These are phyloP conservation scores for Podospora pseudopauciseta DNA, from an alignment of 495 filamentous ascomycete species.

Conservation along the genomic window DNA sequence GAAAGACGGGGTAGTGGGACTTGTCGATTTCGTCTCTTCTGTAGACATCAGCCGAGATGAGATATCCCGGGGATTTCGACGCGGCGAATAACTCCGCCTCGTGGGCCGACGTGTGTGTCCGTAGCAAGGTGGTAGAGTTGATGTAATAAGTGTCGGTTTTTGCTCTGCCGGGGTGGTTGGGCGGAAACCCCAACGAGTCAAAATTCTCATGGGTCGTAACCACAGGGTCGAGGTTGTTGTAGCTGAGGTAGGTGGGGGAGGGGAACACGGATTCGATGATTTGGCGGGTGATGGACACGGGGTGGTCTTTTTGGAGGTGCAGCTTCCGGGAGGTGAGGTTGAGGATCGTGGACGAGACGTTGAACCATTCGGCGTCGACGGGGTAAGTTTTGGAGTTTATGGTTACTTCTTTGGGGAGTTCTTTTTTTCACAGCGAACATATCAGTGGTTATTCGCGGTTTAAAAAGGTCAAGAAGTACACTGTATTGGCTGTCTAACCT, in stretches of 20 bases:
- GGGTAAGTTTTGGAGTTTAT: constrained; percentile 62
- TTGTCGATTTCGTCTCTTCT: constrained; percentile 91
- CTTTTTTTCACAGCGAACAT: not conserved
- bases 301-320: constrained; percentile 84
- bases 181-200: constrained; percentile 88
- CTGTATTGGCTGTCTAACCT: not conserved
- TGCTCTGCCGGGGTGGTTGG: constrained; percentile 84
- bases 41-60: constrained; percentile 95
- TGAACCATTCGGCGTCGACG: constrained; percentile 77
- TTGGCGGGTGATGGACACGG: constrained; percentile 81
- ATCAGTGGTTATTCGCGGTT: not conserved
- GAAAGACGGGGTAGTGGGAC: constrained; percentile 93
- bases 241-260: constrained; percentile 62
- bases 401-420: constrained; percentile 15
- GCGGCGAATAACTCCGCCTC: constrained; percentile 80
- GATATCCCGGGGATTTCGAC: constrained; percentile 72
- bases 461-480: not conserved
- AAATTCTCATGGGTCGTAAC: constrained; percentile 90
- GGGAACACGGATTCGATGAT: constrained; percentile 91
- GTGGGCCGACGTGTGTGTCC: constrained; percentile 92
- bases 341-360: constrained; percentile 71
- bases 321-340: constrained; percentile 68
- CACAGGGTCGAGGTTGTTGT: constrained; percentile 76
- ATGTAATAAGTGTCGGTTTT: constrained; percentile 94
- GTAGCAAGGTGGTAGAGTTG: constrained; percentile 75